Percentiles rank a stretch among this genome's conserved stretches.
These are phyloP conservation scores for Fusarium sp. DNA, from an alignment of 2,329 filamentous ascomycete genomes.

Conservation along the genomic window DNA sequence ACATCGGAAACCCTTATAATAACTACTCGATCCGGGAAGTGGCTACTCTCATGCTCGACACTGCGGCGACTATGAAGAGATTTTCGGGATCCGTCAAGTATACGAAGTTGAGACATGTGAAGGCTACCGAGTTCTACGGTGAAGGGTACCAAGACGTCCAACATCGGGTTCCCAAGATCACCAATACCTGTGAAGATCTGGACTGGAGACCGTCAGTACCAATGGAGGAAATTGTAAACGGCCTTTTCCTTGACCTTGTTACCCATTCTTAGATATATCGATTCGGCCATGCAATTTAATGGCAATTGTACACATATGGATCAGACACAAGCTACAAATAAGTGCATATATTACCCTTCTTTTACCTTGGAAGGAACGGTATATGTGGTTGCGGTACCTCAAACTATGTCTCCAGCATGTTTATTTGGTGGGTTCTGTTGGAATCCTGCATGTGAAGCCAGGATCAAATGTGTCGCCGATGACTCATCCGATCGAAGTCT, in stretches of 20 bases:
- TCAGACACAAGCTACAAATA: too few relatives aligned
- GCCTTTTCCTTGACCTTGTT: neutral
- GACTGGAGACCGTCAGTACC: neutral
- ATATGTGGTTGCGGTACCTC: too few relatives aligned
- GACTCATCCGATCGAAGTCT: too few relatives aligned
- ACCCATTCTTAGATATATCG: too few relatives aligned
- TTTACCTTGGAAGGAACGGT: too few relatives aligned
- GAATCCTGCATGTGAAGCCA: too few relatives aligned
- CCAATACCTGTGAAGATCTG: neutral
- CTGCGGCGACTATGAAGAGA: accelerated
- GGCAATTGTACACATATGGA: too few relatives aligned
- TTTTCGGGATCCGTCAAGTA: neutral
- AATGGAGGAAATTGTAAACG: neutral
- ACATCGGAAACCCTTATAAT: neutral
- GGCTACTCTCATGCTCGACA: neutral
- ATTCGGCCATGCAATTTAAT: too few relatives aligned
- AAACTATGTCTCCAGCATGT: too few relatives aligned
- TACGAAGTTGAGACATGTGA: neutral
- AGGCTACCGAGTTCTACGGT: neutral
- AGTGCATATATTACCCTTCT: too few relatives aligned
- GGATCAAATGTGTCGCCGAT: too few relatives aligned
- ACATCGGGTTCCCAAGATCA: neutral
- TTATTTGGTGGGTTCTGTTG: too few relatives aligned
- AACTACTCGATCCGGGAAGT: neutral
- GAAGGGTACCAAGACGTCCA: neutral